Evolutionary conservation across 805 yeast species (phyloP).

Genomic region (Kluyveromyces wickerhamii): DNA sequence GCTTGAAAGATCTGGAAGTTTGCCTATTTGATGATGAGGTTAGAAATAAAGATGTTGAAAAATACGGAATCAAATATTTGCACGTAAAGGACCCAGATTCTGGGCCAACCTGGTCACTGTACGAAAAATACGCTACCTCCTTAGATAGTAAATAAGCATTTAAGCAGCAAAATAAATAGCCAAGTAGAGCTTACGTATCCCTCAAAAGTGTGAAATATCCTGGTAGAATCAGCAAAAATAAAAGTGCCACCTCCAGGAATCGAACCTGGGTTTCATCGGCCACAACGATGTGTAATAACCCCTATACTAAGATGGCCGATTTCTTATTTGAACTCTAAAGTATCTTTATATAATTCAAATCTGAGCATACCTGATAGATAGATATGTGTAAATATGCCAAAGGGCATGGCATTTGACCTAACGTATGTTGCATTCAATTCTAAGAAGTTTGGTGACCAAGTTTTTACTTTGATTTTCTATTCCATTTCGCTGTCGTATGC

Average conservation of each 20-base stretch:
- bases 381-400: no score
- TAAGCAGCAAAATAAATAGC: no score
- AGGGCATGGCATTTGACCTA: no score
- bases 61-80: constrained; percentile 61
- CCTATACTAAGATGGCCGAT: constrained; percentile 44
- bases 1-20: constrained; percentile 37
- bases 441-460: no score
- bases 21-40: constrained; percentile 71
- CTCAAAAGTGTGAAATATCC: no score
- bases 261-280: constrained; percentile 70
- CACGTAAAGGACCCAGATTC: constrained; percentile 40
- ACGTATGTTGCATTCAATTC: no score
- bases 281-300: constrained; percentile 69
- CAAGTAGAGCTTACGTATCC: no score
- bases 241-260: constrained; percentile 59
- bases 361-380: no score
- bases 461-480: no score
- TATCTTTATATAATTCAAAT: no score
- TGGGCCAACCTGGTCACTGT: constrained; percentile 3
- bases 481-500: no score
- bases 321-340: no score
- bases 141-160: not conserved
- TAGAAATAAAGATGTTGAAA: constrained; percentile 68
- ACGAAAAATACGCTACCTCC: not conserved
- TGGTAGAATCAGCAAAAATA: not conserved